Conservation (phyloP, 495 filamentous ascomycete genomes). For the Hypoxylon lenormandii region DNA sequence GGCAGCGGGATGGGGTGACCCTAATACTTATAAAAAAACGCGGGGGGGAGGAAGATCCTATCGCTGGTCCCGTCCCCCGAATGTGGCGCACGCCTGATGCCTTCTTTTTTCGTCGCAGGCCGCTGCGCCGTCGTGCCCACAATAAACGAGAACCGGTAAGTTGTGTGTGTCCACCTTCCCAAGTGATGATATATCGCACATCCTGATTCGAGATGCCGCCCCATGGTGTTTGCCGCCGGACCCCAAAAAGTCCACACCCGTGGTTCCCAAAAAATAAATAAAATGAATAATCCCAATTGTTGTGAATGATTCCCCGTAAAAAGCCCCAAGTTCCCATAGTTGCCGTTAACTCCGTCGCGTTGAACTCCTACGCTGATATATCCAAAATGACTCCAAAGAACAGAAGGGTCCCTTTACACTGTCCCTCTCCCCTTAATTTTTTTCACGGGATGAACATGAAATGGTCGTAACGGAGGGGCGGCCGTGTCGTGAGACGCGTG, state of each 20-base stretch:
- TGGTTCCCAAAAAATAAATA: slow-evolving; percentile 17
- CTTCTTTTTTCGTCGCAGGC: not conserved
- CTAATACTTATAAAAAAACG: too few species aligned
- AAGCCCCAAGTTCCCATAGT: slow-evolving; percentile 4
- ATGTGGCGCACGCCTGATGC: not conserved
- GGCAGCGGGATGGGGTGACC: too few species aligned
- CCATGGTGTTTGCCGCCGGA: slow-evolving; percentile 8
- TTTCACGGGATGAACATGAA: not conserved
- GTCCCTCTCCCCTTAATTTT: slow-evolving; percentile 4
- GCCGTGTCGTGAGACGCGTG: slow-evolving; percentile 15
- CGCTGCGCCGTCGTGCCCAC: not conserved
- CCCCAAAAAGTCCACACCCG: slow-evolving; percentile 18
- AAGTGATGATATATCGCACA: not conserved
- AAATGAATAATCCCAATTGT: slow-evolving; percentile 6
- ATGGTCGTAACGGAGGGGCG: slow-evolving; percentile 17
- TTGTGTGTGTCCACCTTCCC: not conserved
- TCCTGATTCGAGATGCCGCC: not conserved
- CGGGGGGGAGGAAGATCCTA: too few species aligned
- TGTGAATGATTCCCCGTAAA: not conserved
- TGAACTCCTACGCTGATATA: slow-evolving; percentile 54
- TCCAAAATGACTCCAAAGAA: slow-evolving; percentile 45
- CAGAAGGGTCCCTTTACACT: slow-evolving; percentile 26
- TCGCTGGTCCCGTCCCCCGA: too few species aligned
- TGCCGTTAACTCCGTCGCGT: slow-evolving; percentile 50
- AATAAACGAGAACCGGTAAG: not conserved